Base-by-base conservation (phyloP, 225 moss, liverwort and hornwort species). In the Bryum argenteum region DNA sequence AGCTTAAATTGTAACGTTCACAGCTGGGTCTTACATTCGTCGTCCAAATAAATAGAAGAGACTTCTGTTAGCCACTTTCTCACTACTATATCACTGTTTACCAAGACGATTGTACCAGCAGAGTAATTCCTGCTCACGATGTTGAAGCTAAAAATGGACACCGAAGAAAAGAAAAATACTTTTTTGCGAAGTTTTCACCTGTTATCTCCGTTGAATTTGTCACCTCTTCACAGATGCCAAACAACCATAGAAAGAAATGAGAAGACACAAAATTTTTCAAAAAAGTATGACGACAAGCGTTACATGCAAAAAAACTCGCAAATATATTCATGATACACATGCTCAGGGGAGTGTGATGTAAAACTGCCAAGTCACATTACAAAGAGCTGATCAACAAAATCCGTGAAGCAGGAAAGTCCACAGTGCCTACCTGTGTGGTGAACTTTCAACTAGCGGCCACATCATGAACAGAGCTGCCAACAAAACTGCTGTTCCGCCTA, bases 391-490 rank as follows among this genome's bases (percentile, higher is more conserved):
- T 24, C 41, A 8, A 51, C 11, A 18, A 71, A 26, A 17, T 26
- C 47, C 50, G 20, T 2, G 5, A 60, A 22, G 21, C 13, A 63
- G 41, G n/a, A 24, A 24, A 42, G 1, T 54, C 42, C 11, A 40
- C n/a, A 22, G 17, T 40, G 38, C 58, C 71, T 79, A 86, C 86
- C 82, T 57, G 21, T 75, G 56, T 18, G 57, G n/a, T 67, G 71
- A 67, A 72, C 60, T 64, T 72, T 86, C 80, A 19, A 22, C 52
- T 54, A 71, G 67, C 26, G 86, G 86, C 77, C 83, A 80, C 58
- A 83, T 75, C 75, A 80, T 86, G 55, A 80, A 83, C 18, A 86
- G 58, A 15, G 80, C 78, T 66, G 75, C 83, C 56, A 86, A 44
- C 47, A 86, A 40, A 20, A 80, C 69, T 40, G 80, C 86, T 47